Conservation (phyloP, 768 basidiomycete species). For the Lepiota brunneoincarnata region DNA sequence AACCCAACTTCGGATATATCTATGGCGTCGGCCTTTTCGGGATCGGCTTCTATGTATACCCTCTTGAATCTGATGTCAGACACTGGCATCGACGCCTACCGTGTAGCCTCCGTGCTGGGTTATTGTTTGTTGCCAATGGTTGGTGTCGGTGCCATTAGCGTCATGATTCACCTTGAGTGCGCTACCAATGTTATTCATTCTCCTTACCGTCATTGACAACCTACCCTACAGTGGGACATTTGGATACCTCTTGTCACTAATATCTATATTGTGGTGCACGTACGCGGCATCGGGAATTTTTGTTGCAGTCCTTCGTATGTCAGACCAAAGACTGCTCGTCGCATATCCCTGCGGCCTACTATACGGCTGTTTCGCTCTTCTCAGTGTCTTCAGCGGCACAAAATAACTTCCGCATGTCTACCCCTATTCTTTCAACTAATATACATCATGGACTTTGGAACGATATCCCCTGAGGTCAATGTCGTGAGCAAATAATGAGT, state of each 20-base stretch:
- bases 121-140: slow-evolving; percentile 98
- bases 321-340: slow-evolving; percentile 90
- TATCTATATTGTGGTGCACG: slow-evolving; percentile 96
- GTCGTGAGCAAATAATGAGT: slow-evolving; percentile 6
- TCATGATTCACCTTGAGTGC: slow-evolving; percentile 85
- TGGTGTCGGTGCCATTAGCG: slow-evolving; percentile 84
- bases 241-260: slow-evolving; percentile 78
- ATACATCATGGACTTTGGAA: not conserved
- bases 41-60: slow-evolving; percentile 87
- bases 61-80: slow-evolving; percentile 97
- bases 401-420: not conserved
- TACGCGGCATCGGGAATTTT: slow-evolving; percentile 96
- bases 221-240: slow-evolving; percentile 59
- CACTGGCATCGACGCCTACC: slow-evolving; percentile 92
- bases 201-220: slow-evolving; percentile 8
- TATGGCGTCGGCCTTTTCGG: slow-evolving; percentile 97
- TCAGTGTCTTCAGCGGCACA: slow-evolving; percentile 82
- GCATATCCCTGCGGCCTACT: slow-evolving; percentile 95
- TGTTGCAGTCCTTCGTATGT: slow-evolving; percentile 92
- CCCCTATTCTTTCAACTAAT: not conserved
- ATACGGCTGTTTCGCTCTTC: slow-evolving; percentile 90
- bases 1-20: slow-evolving; percentile 98
- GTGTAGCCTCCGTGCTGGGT: slow-evolving; percentile 91
- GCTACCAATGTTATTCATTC: slow-evolving; percentile 28
- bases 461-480: not conserved